Evolutionary conservation across 2,329 filamentous ascomycete species (phyloP).

Genomic region (Taxawa tesnikishii): DNA sequence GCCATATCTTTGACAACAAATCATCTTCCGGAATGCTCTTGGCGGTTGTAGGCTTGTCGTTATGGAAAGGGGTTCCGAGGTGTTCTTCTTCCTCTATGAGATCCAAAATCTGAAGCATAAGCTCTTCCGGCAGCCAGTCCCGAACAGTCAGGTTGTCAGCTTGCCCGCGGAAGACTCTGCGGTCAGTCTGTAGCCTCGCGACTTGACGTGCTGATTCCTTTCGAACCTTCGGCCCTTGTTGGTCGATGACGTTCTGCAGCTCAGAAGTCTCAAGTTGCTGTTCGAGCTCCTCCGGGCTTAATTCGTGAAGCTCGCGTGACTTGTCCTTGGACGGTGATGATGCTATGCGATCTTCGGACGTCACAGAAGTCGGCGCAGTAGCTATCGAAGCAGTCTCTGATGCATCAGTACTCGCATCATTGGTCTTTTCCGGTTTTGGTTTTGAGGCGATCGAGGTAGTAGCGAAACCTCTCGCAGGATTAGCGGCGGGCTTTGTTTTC

Average conservation of each 20-base stretch:
- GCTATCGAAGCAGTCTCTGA: conserved; percentile 17
- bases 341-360: background rate
- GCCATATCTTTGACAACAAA: conserved; percentile 70
- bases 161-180: conserved; percentile 67
- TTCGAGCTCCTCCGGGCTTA: conserved; percentile 83
- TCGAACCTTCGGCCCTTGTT: conserved; percentile 64
- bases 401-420: conserved; percentile 14
- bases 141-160: conserved; percentile 58
- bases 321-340: conserved; percentile 8
- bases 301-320: conserved; percentile 29
- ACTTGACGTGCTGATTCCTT: conserved; percentile 69
- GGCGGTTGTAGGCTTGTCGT: conserved; percentile 1
- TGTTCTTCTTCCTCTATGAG: conserved; percentile 54
- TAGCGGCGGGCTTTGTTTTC: conserved; percentile 81
- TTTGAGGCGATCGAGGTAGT: conserved; percentile 78
- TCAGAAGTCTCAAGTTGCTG: conserved; percentile 81
- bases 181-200: conserved; percentile 70
- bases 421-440: conserved; percentile 39
- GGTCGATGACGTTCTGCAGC: conserved; percentile 77
- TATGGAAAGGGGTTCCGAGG: conserved; percentile 24
- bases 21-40: conserved; percentile 54
- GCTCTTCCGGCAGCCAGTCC: conserved; percentile 70
- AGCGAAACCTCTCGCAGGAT: conserved; percentile 84
- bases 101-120: conserved; percentile 66
- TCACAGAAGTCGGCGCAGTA: conserved; percentile 1